Evolutionary conservation across 768 basidiomycete species (phyloP), one percentile per base, ranked within the genome.

Genomic region (Cyathus striatus): DNA sequence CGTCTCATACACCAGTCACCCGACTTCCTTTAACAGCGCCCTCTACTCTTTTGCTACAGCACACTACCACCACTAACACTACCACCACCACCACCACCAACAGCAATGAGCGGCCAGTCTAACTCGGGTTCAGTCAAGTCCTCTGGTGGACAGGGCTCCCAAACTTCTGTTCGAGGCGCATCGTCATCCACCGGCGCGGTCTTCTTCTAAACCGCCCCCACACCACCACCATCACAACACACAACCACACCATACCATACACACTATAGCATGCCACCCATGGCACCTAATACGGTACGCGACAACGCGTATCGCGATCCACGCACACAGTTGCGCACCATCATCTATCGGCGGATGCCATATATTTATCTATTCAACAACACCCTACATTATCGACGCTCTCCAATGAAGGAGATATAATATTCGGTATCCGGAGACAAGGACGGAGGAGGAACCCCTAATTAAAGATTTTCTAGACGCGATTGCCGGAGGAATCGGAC

Each of bases 171-270:
- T 43, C 70, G 70, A 43, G 70, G 70, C 13, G 68, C 68, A 35
- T 79, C 79, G 34, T 66, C 72, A 30, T 59, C 68, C 14, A 71
- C 65, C 22, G 79, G 73, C 34, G 68, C 81, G 38, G 72, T 78
- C 25, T 81, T 83, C 65, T 83, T 83, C 66, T 83, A 59, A 68
- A 63, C 51, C 40, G 42, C 52, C 32, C n/a, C 40, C 44, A 18
- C 35, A 12, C 41, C 50, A 38, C 42, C 33, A 27, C 41, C 47
- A 47, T 49, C 52, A 46, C 52, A 37, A 42, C 44, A 39, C 44
- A 22, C 38, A 38, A 54, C 35, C 48, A 46, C 44, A 42, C 44
- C n/a, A n/a, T n/a, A n/a, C n/a, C n/a, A n/a, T n/a, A n/a, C n/a
- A n/a, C n/a, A n/a, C n/a, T n/a, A n/a, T n/a, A n/a, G n/a, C n/a